Evolutionary conservation across 2,329 filamentous ascomycete species (phyloP), one percentile per base, ranked within the genome.

Genomic region (Sporothrix protearum): DNA sequence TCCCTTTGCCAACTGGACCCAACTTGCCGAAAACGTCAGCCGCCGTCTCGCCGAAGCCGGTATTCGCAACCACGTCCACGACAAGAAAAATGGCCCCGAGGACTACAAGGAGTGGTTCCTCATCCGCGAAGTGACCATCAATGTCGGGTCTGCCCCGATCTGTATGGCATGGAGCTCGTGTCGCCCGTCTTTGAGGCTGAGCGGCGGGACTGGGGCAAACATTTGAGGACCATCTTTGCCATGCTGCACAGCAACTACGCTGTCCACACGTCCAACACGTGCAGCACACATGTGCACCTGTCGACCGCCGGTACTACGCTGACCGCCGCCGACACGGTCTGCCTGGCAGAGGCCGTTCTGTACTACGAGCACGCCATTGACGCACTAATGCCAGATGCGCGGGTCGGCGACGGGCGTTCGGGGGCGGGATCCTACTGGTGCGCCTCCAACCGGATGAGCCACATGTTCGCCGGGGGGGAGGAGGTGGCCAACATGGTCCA

Each of bases 241-340:
- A 71, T 76, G 3, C 71, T 81, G 2, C 75, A 76, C 30, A 57
- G 66, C 10, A 70, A 73, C 30, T 81, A 78, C 69, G 61, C 59
- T 14, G 10, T 81, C 14, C 64, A 73, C 16, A 66, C 73, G 0
- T 78, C 78, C 9, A 22, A 75, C 1, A 74, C 79, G 64, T 80
- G 79, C 75, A 79, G 80, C 74, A 81, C 81, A 1, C 81, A 82
- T 74, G 76, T 82, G 42, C 80, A 82, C 75, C 33, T 82, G 16
- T 81, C 80, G 3, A 74, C 73, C 22, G 71, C 74, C 3, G 72
- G 76, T 0, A 22, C 68, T 19, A 70, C 78, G 1, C 70, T 80
- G 45, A 70, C 73, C 5, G 77, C 78, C 14, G 76, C 80, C 7
- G 75, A 76, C 8, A 70, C 76, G 14, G 30, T 59, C 22, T 57